Evolutionary conservation across 1,284 basidiomycete genomes (phyloP), one percentile per base, ranked within the genome.

Genomic region (Trichosporon asahii): DNA sequence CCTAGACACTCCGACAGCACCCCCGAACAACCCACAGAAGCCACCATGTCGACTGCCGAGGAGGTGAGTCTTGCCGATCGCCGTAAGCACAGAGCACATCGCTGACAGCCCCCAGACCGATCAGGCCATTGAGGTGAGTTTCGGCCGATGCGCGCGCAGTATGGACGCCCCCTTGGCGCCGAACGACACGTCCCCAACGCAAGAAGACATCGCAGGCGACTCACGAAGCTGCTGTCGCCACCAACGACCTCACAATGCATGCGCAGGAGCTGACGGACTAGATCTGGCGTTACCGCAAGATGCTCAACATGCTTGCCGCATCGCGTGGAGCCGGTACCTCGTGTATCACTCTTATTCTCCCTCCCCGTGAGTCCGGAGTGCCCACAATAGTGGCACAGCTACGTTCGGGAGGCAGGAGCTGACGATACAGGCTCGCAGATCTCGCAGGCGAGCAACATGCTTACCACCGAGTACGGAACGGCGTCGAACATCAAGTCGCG

Each of bases 401-500:
- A 12, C 37, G 9, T 12, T n/a, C n/a, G n/a, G n/a, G n/a, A n/a
- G n/a, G n/a, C n/a, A n/a, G n/a, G n/a, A n/a, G 23, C 69, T 64
- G 49, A 67, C 49, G 11, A 66, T n/a, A 8, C 71, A 77, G 66
- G 75, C 92, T 94, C 97, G 83, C 96, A 98, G 89, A 93, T 99
- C 82, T 95, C 95, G 64, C 91, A 95, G 76, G 90, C 92, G 71
- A 91, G 90, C 66, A 91, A 90, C 74, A 98, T 99, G 95, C 89
- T 99, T 81, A 98, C 96, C 70, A 94, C 97, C 83, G 96, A 99
- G 85, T 98, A 97, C 82, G 96, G 94, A 72, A 95, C 94, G 11
- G 95, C 95, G 18, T 97, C 95, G 74, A 99, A 99, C 86, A 99
- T 99, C 88, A 99, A 99, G 85, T 98, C 95, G 77, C 94, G 97